Percentiles rank a stretch among this genome's conserved stretches.
These are phyloP conservation scores for Lanmaoa rubissima DNA, from an alignment of 768 basidiomycete species.

Conservation along the genomic window DNA sequence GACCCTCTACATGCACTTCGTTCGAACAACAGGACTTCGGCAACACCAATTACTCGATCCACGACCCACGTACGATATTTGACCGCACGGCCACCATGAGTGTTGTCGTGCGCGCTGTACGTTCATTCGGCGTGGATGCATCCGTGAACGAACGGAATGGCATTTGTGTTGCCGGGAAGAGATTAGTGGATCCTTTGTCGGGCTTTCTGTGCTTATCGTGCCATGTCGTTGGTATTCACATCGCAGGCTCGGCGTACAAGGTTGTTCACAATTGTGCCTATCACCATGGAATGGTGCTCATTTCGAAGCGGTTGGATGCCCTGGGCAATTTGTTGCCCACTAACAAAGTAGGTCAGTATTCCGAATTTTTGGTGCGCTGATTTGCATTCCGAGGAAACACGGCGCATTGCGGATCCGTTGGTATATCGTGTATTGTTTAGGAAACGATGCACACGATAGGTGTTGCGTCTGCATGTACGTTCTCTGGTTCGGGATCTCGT, in stretches of 20 bases:
- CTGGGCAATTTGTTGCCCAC: no score
- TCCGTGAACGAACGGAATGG: slow-evolving; percentile 88
- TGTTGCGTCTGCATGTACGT: slow-evolving; percentile 74
- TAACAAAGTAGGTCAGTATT: no score
- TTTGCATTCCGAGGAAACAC: neutral
- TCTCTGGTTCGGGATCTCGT: slow-evolving; percentile 88
- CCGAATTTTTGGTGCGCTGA: no score
- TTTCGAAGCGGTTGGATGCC: no score
- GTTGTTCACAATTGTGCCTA: slow-evolving; percentile 78
- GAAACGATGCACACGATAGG: slow-evolving; percentile 82
- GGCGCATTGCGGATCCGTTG: neutral
- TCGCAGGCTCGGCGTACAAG: slow-evolving; percentile 98
- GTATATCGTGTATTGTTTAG: slow-evolving; percentile 37
- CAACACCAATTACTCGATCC: slow-evolving; percentile 96
- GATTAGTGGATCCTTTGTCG: neutral
- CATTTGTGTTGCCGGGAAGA: slow-evolving; percentile 48
- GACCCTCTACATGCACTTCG: neutral
- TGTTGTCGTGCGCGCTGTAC: slow-evolving; percentile 75
- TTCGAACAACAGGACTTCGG: slow-evolving; percentile 79
- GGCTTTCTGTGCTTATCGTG: neutral
- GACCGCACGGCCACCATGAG: slow-evolving; percentile 75
- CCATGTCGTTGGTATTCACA: slow-evolving; percentile 43
- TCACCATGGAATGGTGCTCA: no score
- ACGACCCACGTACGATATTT: slow-evolving; percentile 78
- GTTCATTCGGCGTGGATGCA: slow-evolving; percentile 46